These are phyloP conservation scores for Ophioceras dolichostomum DNA, from an alignment of 2,329 filamentous ascomycete species.

Conservation along the genomic window DNA sequence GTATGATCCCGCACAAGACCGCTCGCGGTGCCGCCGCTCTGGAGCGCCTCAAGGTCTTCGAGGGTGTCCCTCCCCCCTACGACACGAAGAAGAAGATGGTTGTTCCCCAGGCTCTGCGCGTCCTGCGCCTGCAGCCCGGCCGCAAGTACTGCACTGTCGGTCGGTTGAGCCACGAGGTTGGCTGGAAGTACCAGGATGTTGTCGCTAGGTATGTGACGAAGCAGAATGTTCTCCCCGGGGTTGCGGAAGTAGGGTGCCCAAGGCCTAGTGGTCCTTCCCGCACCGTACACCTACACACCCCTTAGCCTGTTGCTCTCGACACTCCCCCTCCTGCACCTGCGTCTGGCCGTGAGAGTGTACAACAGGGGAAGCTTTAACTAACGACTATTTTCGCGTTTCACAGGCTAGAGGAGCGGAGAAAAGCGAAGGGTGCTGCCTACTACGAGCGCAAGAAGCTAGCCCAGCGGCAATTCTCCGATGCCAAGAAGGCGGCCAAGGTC, in stretches of 20 bases:
- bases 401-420: constrained; percentile 98
- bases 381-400: constrained; percentile 5
- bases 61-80: constrained; percentile 97
- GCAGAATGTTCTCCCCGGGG: neutral
- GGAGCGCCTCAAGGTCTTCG: constrained; percentile 99
- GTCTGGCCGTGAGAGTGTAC: too few species aligned
- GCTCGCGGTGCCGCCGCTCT: constrained; percentile 90
- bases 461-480: constrained; percentile 79
- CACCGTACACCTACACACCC: too few species aligned
- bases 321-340: too few species aligned
- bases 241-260: too few species aligned
- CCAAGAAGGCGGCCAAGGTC: constrained; percentile 83
- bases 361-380: too few species aligned
- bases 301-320: too few species aligned
- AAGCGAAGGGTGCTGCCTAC: constrained; percentile 98
- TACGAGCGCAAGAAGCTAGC: constrained; percentile 99
- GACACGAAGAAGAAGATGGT: constrained; percentile 99
- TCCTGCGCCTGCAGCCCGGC: constrained; percentile 93
- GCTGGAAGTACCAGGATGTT: constrained; percentile 99
- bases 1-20: constrained; percentile 99
- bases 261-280: too few species aligned
- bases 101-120: constrained; percentile 93
- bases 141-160: constrained; percentile 99
- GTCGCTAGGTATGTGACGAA: constrained; percentile 67
- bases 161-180: constrained; percentile 95